Evolutionary conservation across 225 moss, liverwort and hornwort species (phyloP), one percentile per base, ranked within the genome.

Genomic region (Sphagnum tenellum): DNA sequence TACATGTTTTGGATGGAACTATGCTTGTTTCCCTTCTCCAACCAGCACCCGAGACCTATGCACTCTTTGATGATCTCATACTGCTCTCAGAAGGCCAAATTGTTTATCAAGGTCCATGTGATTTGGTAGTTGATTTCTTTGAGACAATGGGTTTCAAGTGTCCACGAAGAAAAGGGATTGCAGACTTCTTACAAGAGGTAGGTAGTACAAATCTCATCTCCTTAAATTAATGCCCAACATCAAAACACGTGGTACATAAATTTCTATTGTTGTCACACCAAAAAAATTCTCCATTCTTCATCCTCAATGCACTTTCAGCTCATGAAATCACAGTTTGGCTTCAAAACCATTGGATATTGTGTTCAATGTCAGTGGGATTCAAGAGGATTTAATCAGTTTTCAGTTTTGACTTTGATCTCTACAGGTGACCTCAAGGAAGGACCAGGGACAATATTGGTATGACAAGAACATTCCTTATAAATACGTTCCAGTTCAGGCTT

Each of bases 171-270:
- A 92, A 92, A 63, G 92, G 92, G 5, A 68, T 92, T n/a, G 89
- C 86, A 0, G 92, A 92, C 55, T 92, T 92, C n/a, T 72, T 89
- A 44, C 89, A 92, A 52, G 92, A 92, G 73, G 92, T 82, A 63
- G 46, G 64, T 56, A 56, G 29, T 29, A 7, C 29, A 29, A 0
- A 29, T 29, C 29, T 29, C 29, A 29, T 29, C 29, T 29, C 29
- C 29, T 29, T 29, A 29, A 29, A 29, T 29, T 29, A 29, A 29
- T 29, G 29, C 29, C 29, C 29, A 29, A 0, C 29, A 29, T 29
- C 29, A 29, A 29, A 29, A 29, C 29, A 29, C 29, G 0, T 29
- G 29, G 29, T 29, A 29, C 29, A 29, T 29, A 29, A 29, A 29
- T 29, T 29, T 29, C 29, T 1, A 29, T 29, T 29, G 29, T 29